Percentiles rank a stretch among this genome's conserved stretches.
Conservation (phyloP, 1,284 basidiomycete genomes). For the Rhodofomes roseus region DNA sequence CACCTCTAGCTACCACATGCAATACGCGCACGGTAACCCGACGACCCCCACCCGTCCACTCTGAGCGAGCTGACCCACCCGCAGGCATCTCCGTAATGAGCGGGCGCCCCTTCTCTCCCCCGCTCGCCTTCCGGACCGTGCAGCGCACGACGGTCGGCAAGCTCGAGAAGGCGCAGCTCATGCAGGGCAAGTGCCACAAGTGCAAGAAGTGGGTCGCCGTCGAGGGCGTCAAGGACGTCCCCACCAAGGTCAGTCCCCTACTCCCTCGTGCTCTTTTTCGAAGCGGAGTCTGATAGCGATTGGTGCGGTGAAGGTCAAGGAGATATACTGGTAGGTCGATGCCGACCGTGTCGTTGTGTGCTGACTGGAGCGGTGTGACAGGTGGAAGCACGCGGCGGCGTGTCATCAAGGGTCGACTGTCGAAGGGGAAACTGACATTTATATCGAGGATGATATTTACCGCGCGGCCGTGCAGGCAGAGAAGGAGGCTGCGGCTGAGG, state of each 20-base stretch:
- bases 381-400: slow-evolving; percentile 78
- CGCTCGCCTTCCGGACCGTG: slow-evolving; percentile 53
- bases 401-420: slow-evolving; percentile 62
- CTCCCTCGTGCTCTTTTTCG: not conserved
- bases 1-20: slow-evolving; percentile 68
- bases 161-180: slow-evolving; percentile 53
- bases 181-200: slow-evolving; percentile 73
- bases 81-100: slow-evolving; percentile 59
- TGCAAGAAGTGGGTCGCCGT: slow-evolving; percentile 69
- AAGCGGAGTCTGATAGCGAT: not conserved
- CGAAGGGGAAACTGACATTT: slow-evolving; percentile 52
- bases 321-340: slow-evolving; percentile 61
- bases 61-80: not conserved
- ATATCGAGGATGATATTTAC: slow-evolving; percentile 37
- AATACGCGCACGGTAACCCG: slow-evolving; percentile 63
- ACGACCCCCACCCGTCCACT: slow-evolving; percentile 5
- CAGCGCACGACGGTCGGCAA: slow-evolving; percentile 45
- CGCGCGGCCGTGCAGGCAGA: not conserved
- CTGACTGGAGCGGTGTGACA: slow-evolving; percentile 21
- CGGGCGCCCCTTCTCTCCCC: slow-evolving; percentile 72
- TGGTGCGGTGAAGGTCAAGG: slow-evolving; percentile 48
- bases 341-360: not conserved
- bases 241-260: slow-evolving; percentile 51
- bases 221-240: slow-evolving; percentile 68
- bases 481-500: not conserved